These are phyloP conservation scores for Larix kaempferi DNA, from an alignment of 75 land plant species.

Conservation along the genomic window DNA sequence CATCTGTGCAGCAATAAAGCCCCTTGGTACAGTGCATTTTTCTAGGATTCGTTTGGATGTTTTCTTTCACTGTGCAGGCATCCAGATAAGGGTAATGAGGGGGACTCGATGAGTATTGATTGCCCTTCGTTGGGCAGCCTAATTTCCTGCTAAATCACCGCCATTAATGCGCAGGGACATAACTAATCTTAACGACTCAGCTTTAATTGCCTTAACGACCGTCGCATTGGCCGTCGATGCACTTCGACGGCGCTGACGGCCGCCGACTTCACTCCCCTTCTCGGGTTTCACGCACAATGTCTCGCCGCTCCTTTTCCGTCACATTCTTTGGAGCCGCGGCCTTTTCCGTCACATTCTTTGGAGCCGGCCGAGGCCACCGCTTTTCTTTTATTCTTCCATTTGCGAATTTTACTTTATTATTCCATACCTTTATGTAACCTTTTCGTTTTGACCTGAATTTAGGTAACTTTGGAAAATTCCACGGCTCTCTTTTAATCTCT, in stretches of 20 bases:
- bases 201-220: slow-evolving; percentile 3
- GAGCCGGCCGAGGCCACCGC: neutral
- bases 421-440: neutral
- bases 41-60: no score
- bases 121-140: neutral
- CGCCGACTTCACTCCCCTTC: slow-evolving; percentile 4
- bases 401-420: neutral
- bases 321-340: slow-evolving; percentile 2
- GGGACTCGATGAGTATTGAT: neutral
- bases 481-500: neutral
- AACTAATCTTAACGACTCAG: slow-evolving; percentile 3
- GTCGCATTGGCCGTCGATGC: slow-evolving; percentile 6
- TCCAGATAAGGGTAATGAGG: neutral
- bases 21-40: no score
- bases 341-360: no score
- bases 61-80: no score
- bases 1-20: no score
- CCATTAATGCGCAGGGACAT: neutral
- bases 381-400: neutral
- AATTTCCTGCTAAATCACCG: slow-evolving; percentile 4
- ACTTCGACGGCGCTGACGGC: slow-evolving; percentile 8
- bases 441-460: slow-evolving; percentile 8
- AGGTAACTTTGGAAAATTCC: neutral
- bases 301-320: neutral
- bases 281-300: neutral